Percentiles rank a stretch among this genome's conserved stretches.
phyloP scores from a whole-genome alignment of 345 rosid genomes.

The Corchorus olitorius region DNA sequence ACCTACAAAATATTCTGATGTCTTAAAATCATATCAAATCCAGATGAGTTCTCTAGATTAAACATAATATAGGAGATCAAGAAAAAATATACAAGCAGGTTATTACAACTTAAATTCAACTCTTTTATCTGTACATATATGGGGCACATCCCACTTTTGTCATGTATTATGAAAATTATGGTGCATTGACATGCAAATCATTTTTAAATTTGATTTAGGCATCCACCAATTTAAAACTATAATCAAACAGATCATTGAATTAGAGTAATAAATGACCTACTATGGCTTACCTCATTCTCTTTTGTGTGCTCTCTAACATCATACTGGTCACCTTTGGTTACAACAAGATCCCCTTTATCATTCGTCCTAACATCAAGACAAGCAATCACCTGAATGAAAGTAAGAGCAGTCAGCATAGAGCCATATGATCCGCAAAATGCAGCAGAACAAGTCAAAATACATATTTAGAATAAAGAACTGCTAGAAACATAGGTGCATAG shows the following conservation, averaged over 20 bases:
- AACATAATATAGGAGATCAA: slow-evolving; percentile 1
- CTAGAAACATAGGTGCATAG: neutral
- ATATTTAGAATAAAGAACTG: neutral
- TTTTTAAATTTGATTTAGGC: neutral
- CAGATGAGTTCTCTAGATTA: neutral
- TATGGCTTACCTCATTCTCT: slow-evolving; percentile 74
- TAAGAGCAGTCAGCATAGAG: slow-evolving; percentile 7
- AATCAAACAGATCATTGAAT: neutral
- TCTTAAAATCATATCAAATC: neutral
- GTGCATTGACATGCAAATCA: neutral
- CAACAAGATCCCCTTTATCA: slow-evolving; percentile 96
- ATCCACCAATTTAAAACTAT: neutral
- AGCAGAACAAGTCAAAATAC: neutral
- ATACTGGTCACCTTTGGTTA: slow-evolving; percentile 96
- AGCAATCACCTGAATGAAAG: slow-evolving; percentile 76
- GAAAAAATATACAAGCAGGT: neutral
- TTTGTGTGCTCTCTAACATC: slow-evolving; percentile 85
- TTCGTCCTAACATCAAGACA: slow-evolving; percentile 97
- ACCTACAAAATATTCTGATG: slow-evolving; percentile 52
- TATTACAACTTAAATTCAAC: neutral
- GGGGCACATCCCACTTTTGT: neutral
- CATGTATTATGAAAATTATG: neutral
- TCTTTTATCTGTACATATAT: neutral
- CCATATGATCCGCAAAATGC: slow-evolving; percentile 16
- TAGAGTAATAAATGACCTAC: neutral